Evolutionary conservation across 2,329 filamentous ascomycete genomes (phyloP).

Genomic region (Colletotrichum sp.): DNA sequence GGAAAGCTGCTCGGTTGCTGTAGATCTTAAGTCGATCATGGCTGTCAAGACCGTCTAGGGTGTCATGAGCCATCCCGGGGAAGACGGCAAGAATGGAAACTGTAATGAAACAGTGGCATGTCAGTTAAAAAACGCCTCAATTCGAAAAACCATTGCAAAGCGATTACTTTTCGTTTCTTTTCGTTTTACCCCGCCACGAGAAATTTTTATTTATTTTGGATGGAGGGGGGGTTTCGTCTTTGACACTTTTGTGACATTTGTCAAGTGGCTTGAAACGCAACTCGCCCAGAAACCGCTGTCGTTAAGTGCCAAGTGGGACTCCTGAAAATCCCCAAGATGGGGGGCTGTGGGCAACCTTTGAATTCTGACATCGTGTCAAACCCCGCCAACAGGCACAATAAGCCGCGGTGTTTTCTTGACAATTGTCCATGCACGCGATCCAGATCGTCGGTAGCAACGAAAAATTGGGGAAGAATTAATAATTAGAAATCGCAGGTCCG

Average conservation of each 20-base stretch:
- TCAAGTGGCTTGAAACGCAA: slow-evolving; percentile 2
- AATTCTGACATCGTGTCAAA: not conserved
- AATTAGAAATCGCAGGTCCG: not conserved
- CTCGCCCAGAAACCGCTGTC: slow-evolving; percentile 1
- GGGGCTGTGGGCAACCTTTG: not conserved
- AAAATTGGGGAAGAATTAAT: not conserved
- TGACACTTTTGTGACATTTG: slow-evolving; percentile 7
- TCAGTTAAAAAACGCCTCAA: not conserved
- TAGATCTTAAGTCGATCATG: slow-evolving; percentile 11
- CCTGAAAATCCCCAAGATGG: not conserved
- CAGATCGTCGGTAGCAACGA: not conserved
- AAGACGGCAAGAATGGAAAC: not conserved
- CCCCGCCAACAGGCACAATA: not conserved
- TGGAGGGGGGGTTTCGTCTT: slow-evolving; percentile 8
- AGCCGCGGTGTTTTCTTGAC: not conserved
- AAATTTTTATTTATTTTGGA: not conserved
- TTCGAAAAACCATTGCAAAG: not conserved
- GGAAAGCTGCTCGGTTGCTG: not conserved
- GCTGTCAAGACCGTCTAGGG: not conserved
- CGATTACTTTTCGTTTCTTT: not conserved
- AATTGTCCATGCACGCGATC: not conserved
- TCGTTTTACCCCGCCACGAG: slow-evolving; percentile 2
- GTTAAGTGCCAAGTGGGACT: slow-evolving; percentile 15
- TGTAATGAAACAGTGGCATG: not conserved
- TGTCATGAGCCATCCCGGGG: not conserved